Evolutionary conservation across 768 basidiomycete species (phyloP).

Genomic region (Panellus pusillus): DNA sequence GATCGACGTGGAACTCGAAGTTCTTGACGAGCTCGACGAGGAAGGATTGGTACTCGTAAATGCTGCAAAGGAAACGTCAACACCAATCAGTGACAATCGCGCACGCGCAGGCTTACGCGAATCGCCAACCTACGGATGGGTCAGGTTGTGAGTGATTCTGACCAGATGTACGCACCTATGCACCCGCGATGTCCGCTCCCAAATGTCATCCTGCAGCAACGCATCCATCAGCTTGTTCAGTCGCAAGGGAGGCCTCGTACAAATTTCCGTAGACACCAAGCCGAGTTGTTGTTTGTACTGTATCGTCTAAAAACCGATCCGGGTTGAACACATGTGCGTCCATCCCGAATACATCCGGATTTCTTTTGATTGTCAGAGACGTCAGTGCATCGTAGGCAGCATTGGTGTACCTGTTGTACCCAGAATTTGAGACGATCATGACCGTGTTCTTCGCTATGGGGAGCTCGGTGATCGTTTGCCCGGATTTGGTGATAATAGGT

Average conservation of each 20-base stretch:
- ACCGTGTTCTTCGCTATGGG: slow-evolving; percentile 51
- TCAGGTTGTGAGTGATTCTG: neutral
- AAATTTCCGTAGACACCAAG: slow-evolving; percentile 49
- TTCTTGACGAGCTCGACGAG: slow-evolving; percentile 58
- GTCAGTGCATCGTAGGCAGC: neutral
- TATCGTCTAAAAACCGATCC: slow-evolving; percentile 49
- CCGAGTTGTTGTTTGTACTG: slow-evolving; percentile 37
- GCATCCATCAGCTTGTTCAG: neutral
- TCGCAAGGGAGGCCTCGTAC: slow-evolving; percentile 31
- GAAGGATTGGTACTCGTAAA: slow-evolving; percentile 58
- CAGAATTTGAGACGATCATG: slow-evolving; percentile 52
- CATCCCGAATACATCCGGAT: slow-evolving; percentile 53
- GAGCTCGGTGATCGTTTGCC: slow-evolving; percentile 42
- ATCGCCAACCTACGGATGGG: slow-evolving; percentile 40
- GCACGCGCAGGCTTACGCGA: slow-evolving; percentile 30
- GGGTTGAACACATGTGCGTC: slow-evolving; percentile 56
- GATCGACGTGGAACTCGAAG: slow-evolving; percentile 52
- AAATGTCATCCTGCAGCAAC: slow-evolving; percentile 40
- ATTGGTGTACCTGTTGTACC: slow-evolving; percentile 45
- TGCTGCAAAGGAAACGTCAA: neutral
- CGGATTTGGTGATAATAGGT: slow-evolving; percentile 48
- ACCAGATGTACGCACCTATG: slow-evolving; percentile 24
- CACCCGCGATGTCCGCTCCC: slow-evolving; percentile 48
- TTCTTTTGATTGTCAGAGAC: slow-evolving; percentile 27
- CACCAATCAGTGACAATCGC: neutral